Evolutionary conservation across 306 rosid species (phyloP).

Genomic region (Vigna mungo): DNA sequence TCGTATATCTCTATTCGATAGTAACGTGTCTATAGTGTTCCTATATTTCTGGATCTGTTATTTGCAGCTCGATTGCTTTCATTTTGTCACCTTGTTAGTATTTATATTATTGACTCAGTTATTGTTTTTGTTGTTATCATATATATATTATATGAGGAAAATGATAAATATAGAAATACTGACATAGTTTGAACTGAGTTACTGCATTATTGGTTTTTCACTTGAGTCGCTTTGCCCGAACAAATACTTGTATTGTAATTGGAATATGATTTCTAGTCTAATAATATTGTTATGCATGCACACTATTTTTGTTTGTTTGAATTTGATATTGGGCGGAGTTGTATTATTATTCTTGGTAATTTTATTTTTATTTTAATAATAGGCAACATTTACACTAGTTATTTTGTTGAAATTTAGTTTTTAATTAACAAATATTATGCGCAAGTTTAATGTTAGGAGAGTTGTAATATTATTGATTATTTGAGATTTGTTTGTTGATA

Average conservation of each 20-base stretch:
- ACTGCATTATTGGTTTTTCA: not conserved
- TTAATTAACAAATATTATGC: not conserved
- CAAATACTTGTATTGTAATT: too few species aligned
- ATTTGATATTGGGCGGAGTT: too few species aligned
- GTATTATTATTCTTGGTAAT: too few species aligned
- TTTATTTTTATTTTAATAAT: too few species aligned
- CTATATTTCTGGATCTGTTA: not conserved
- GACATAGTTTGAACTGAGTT: not conserved
- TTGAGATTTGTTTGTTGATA: not conserved
- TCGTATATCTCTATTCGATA: not conserved
- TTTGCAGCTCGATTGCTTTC: not conserved
- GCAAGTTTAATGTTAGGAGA: not conserved
- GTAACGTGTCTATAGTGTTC: not conserved
- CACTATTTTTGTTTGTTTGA: too few species aligned
- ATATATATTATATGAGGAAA: not conserved
- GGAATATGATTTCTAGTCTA: not conserved
- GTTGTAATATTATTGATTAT: too few species aligned
- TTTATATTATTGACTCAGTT: not conserved
- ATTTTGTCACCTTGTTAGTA: too few species aligned
- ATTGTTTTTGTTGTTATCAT: not conserved
- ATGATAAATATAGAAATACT: not conserved
- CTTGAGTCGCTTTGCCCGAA: not conserved
- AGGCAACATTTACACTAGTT: too few species aligned
- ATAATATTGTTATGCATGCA: too few species aligned
- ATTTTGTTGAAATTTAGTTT: not conserved